Conservation (phyloP, 345 rosid genomes). For the Tarenaya hassleriana region DNA sequence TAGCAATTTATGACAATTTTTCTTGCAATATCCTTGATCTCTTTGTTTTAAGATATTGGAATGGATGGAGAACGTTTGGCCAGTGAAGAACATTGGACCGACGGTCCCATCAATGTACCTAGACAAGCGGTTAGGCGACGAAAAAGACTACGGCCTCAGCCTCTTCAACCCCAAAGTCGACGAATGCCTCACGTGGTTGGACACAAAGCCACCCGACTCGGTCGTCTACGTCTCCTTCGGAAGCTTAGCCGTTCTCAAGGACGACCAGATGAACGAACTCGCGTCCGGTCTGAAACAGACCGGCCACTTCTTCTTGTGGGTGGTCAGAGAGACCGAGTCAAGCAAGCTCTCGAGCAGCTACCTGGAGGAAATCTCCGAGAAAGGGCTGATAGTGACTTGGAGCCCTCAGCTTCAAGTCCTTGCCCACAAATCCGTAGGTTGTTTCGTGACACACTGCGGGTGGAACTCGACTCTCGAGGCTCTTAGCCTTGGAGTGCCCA, state of each 20-base stretch:
- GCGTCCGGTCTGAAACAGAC: slow-evolving; percentile 35
- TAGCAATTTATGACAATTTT: no score
- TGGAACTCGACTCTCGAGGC: slow-evolving; percentile 68
- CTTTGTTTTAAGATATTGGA: slow-evolving; percentile 13
- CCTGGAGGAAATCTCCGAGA: slow-evolving; percentile 27
- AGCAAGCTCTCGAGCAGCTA: slow-evolving; percentile 35
- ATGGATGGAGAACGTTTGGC: slow-evolving; percentile 26
- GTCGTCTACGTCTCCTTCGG: slow-evolving; percentile 48
- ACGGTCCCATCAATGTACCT: slow-evolving; percentile 31
- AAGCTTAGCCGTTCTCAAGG: slow-evolving; percentile 38
- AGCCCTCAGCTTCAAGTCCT: slow-evolving; percentile 47
- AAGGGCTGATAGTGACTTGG: slow-evolving; percentile 44
- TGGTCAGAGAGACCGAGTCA: slow-evolving; percentile 45
- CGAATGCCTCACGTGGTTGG: slow-evolving; percentile 41
- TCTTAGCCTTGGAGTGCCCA: slow-evolving; percentile 45
- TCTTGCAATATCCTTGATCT: no score
- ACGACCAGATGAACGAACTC: slow-evolving; percentile 45
- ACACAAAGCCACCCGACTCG: slow-evolving; percentile 35
- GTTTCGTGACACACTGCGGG: slow-evolving; percentile 54
- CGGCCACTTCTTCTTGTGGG: slow-evolving; percentile 44
- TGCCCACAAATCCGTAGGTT: slow-evolving; percentile 37
- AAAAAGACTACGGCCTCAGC: slow-evolving; percentile 31
- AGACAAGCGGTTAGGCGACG: slow-evolving; percentile 28
- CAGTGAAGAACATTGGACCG: slow-evolving; percentile 31
- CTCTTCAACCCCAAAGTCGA: slow-evolving; percentile 38